Conservation (phyloP, 805 yeast species). For the Suhomyces sp. region DNA sequence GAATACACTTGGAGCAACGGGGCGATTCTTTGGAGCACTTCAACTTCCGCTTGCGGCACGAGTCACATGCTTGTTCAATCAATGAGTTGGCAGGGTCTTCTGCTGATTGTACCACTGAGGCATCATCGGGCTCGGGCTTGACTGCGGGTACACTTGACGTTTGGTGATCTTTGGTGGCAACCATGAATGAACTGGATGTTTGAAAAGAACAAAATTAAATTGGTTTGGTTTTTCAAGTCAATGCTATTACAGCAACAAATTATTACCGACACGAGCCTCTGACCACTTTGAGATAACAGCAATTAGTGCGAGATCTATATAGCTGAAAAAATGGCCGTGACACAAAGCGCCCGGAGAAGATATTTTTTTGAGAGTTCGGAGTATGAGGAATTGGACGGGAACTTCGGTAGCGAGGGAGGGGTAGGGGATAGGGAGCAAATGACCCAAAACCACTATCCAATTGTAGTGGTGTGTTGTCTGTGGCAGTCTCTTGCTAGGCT, state of each 20-base stretch:
- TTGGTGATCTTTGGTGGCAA: background rate
- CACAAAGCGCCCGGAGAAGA: constrained; percentile 1
- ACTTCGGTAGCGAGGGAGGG: background rate
- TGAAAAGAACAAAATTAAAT: background rate
- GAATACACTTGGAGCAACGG: constrained; percentile 68
- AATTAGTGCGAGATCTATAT: constrained; percentile 2
- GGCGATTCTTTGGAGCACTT: constrained; percentile 80
- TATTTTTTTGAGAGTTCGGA: background rate
- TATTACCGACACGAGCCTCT: background rate
- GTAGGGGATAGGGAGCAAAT: background rate
- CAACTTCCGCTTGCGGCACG: constrained; percentile 76
- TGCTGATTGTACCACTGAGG: constrained; percentile 42
- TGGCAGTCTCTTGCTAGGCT: background rate
- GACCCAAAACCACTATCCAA: background rate
- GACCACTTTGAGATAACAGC: constrained; percentile 1
- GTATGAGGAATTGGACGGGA: background rate
- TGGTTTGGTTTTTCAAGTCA: background rate
- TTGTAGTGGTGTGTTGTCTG: background rate
- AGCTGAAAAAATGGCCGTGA: background rate
- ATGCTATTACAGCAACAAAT: background rate
- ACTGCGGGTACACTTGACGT: background rate
- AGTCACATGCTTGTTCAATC: constrained; percentile 71
- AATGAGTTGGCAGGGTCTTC: background rate
- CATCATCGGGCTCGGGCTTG: background rate
- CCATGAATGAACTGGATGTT: background rate